phyloP scores from a whole-genome alignment of 352 stramenopile genomes.

The Salisapilia sapeloensis region DNA sequence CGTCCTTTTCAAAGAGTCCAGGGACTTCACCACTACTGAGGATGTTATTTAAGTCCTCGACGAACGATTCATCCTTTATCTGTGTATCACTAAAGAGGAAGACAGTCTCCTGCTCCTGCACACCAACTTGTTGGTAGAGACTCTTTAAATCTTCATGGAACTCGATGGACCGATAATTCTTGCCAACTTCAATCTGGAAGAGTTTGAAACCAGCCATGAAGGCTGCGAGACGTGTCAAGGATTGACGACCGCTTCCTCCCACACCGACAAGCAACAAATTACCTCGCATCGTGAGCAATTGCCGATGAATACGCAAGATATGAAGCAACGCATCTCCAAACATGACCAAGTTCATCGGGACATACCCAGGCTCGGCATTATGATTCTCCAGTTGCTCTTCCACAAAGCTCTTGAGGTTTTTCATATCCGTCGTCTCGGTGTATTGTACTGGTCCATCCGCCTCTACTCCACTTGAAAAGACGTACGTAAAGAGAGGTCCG shows the following conservation, averaged over 20 bases:
- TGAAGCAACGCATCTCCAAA: slow-evolving; percentile 84
- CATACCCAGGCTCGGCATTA: slow-evolving; percentile 75
- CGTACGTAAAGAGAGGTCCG: slow-evolving; percentile 65
- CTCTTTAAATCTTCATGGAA: slow-evolving; percentile 90
- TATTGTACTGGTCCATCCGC: slow-evolving; percentile 27
- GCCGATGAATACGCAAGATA: slow-evolving; percentile 82
- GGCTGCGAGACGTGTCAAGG: slow-evolving; percentile 68
- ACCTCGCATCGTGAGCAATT: slow-evolving; percentile 74
- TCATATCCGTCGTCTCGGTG: slow-evolving; percentile 74
- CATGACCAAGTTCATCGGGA: slow-evolving; percentile 84
- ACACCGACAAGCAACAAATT: slow-evolving; percentile 88
- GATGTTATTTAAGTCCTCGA: slow-evolving; percentile 90
- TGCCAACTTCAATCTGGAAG: slow-evolving; percentile 90
- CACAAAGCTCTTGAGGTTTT: slow-evolving; percentile 73
- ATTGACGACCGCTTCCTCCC: slow-evolving; percentile 81
- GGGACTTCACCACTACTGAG: slow-evolving; percentile 85
- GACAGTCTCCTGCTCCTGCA: slow-evolving; percentile 71
- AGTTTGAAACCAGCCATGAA: slow-evolving; percentile 83
- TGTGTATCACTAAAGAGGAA: slow-evolving; percentile 92
- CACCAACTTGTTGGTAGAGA: slow-evolving; percentile 59
- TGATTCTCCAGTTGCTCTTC: slow-evolving; percentile 87
- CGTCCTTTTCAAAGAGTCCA: slow-evolving; percentile 86
- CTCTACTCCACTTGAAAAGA: slow-evolving; percentile 33
- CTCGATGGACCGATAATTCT: slow-evolving; percentile 83
- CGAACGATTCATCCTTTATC: slow-evolving; percentile 87